Evolutionary conservation across 768 basidiomycete genomes (phyloP).

Genomic region (Tricholoma saponaceum): DNA sequence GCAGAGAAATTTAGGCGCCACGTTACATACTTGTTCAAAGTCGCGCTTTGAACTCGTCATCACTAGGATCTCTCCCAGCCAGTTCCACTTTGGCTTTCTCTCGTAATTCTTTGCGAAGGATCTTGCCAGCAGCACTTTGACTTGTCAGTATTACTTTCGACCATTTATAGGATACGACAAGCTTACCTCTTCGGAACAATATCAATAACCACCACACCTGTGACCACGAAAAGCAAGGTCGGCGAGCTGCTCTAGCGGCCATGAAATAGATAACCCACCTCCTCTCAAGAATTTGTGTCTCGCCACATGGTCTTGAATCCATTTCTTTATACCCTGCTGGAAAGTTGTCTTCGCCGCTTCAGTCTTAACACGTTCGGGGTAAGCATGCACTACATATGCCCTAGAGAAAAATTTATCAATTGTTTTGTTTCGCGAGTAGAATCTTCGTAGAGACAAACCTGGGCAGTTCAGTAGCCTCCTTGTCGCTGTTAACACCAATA

Average conservation of each 20-base stretch:
- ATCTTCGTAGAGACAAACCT: constrained; percentile 34
- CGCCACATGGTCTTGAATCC: constrained; percentile 69
- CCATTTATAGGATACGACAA: background rate
- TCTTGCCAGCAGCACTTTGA: constrained; percentile 80
- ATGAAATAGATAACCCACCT: constrained; percentile 30
- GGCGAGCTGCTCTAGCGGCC: background rate
- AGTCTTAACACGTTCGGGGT: constrained; percentile 31
- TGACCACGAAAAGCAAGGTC: constrained; percentile 24
- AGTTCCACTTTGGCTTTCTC: constrained; percentile 61
- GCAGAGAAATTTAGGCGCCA: background rate
- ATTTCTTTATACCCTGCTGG: constrained; percentile 48
- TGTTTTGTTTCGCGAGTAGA: background rate
- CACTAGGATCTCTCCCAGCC: constrained; percentile 33
- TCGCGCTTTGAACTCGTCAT: constrained; percentile 27
- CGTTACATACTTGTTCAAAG: constrained; percentile 8
- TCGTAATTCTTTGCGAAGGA: constrained; percentile 73
- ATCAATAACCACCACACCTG: constrained; percentile 60
- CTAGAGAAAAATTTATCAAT: constrained; percentile 24
- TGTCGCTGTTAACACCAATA: constrained; percentile 63
- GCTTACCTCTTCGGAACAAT: constrained; percentile 65
- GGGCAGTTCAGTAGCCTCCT: constrained; percentile 79
- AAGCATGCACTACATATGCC: constrained; percentile 58
- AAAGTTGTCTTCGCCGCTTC: constrained; percentile 39
- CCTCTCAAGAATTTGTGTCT: constrained; percentile 78
- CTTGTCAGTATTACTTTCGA: background rate